Evolutionary conservation across 2,329 filamentous ascomycete species (phyloP), one percentile per base, ranked within the genome.

Genomic region (Fusarium tupiense): DNA sequence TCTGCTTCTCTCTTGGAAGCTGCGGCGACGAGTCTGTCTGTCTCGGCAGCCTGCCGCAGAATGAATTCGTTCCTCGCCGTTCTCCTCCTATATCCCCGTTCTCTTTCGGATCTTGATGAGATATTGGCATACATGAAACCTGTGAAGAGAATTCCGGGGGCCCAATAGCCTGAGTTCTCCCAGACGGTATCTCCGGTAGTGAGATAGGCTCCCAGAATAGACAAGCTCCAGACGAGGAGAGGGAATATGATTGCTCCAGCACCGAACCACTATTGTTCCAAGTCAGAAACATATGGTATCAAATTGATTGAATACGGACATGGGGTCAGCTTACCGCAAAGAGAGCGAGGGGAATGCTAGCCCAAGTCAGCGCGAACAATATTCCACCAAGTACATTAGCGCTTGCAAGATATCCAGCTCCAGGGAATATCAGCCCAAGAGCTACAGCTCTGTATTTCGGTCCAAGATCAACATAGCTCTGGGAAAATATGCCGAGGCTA

Each of bases 51-150:
- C n/a, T 53, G 50, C 6, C 19, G 50, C 2, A 26, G 6, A 6
- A 53, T 37, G 13, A 53, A 37, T 1, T 35, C 50, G 19, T 53
- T 53, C 5, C 50, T 37, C 13, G 6, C 8, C 6, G 19, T 12
- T 6, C 50, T 20, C 4, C 26, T 53, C 13, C 26, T 26, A 8
- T 26, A 37, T 1, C 50, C 33, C 0, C 9, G 19, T 2, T 26
- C 26, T 0, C 33, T 53, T 2, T 37, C 33, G 6, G 19, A 9
- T 12, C 33, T 0, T 0, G 50, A 37, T 0, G 33, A 37, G 2
- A 5, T 0, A 22, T 26, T 26, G 6, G 50, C 50, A 14, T 53
- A 38, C 1, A 53, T 2, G 5, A 38, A 53, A 1, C 6, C 6
- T 2, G 50, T 2, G 1, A 38, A 22, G 4, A 53, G 50, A 12